Percentiles rank a stretch among this genome's conserved stretches.
Evolutionary conservation across 305 asterid species (phyloP).

Genomic region (Fraxinus angustifolia): DNA sequence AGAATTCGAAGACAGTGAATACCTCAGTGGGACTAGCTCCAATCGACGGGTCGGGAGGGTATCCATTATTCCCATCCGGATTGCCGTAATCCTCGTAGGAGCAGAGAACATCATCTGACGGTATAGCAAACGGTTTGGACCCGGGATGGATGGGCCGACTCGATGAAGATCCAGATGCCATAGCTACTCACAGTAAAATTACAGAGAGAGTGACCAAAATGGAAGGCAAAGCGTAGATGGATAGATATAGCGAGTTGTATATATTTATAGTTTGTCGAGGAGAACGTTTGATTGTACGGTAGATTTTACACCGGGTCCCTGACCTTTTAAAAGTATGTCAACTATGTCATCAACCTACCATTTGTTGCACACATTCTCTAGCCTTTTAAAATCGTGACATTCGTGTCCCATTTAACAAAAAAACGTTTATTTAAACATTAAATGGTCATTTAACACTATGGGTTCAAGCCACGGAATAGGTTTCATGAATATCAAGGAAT

Average conservation of each 20-base stretch:
- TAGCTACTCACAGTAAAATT: constrained; percentile 19
- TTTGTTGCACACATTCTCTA: too few species aligned
- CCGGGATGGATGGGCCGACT: constrained; percentile 53
- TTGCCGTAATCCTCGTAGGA: constrained; percentile 71
- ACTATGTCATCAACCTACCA: too few species aligned
- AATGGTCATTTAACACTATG: too few species aligned
- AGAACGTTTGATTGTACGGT: too few species aligned
- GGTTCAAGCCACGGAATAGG: too few species aligned
- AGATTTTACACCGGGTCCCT: too few species aligned
- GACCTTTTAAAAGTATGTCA: too few species aligned
- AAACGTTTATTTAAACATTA: too few species aligned
- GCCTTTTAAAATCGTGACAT: too few species aligned
- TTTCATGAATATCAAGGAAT: too few species aligned
- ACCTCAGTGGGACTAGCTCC: constrained; percentile 51
- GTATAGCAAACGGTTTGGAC: constrained; percentile 73
- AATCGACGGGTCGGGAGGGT: constrained; percentile 52
- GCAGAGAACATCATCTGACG: constrained; percentile 72
- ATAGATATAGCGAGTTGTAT: background rate
- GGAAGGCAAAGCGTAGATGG: background rate
- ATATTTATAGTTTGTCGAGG: too few species aligned
- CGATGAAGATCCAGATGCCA: constrained; percentile 71
- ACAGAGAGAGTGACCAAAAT: background rate
- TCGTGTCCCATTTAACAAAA: too few species aligned
- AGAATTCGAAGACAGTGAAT: background rate
- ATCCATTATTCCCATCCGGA: constrained; percentile 60